A percentile compares a stretch with the other conserved stretches of the same genome.
Conservation (phyloP, 2,329 filamentous ascomycete species). For the Exophiala bonariae region DNA sequence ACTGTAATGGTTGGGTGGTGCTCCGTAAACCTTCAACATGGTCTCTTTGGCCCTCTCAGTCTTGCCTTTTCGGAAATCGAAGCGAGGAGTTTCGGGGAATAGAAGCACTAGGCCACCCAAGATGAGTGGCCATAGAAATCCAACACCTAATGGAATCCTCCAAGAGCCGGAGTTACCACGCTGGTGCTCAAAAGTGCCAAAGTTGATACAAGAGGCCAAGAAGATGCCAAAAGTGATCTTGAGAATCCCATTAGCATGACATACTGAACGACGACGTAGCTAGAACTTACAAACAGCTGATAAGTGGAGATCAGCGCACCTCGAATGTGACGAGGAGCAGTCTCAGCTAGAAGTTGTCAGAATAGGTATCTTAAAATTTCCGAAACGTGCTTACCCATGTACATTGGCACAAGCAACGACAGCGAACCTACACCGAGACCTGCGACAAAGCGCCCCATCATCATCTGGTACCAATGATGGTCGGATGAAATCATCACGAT, state of each 20-base stretch:
- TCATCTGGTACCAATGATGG: conserved; percentile 68
- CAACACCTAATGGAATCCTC: conserved; percentile 56
- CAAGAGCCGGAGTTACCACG: conserved; percentile 36
- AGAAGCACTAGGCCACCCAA: conserved; percentile 56
- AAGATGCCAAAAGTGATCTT: conserved; percentile 58
- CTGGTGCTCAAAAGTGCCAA: conserved; percentile 36
- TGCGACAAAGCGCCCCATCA: conserved; percentile 43
- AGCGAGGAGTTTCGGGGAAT: conserved; percentile 59
- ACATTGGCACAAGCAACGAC: conserved; percentile 47
- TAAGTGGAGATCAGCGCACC: conserved; percentile 46
- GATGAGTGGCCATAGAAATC: conserved; percentile 55
- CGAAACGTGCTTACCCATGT: conserved; percentile 24
- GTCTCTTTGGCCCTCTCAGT: conserved; percentile 52
- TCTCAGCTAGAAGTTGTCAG: conserved; percentile 51
- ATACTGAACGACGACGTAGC: too few species aligned
- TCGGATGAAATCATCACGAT: conserved; percentile 49
- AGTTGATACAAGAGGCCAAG: conserved; percentile 59
- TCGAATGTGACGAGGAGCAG: conserved; percentile 45
- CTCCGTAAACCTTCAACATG: conserved; percentile 56
- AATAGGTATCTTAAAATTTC: conserved; percentile 31
- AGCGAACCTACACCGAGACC: conserved; percentile 46
- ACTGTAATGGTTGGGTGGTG: conserved; percentile 55
- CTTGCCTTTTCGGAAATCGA: conserved; percentile 58
- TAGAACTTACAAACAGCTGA: conserved; percentile 46
- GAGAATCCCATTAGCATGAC: conserved; percentile 36